Percentiles rank a stretch among this genome's conserved stretches.
Conservation (phyloP, 129 eudicot genomes). For the Artemisia annua region DNA sequence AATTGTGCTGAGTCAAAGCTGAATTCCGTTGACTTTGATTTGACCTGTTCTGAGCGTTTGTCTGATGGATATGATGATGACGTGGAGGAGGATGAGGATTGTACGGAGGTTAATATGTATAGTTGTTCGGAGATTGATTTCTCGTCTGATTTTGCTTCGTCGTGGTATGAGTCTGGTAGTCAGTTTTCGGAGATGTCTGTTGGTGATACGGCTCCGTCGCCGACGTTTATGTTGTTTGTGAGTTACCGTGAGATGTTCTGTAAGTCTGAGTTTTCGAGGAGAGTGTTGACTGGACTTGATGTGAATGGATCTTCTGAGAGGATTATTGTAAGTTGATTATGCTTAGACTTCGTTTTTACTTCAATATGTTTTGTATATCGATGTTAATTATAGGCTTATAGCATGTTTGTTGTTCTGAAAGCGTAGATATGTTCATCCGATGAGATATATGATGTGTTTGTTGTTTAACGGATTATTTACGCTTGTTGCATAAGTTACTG, state of each 20-base stretch:
- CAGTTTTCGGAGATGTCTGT: slow-evolving; percentile 77
- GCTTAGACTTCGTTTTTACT: slow-evolving; percentile 3
- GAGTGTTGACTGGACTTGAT: slow-evolving; percentile 17
- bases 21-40: slow-evolving; percentile 42
- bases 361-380: slow-evolving; percentile 1
- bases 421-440: not conserved
- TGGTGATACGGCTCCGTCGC: slow-evolving; percentile 59
- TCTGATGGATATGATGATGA: slow-evolving; percentile 38
- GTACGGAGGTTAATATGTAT: slow-evolving; percentile 40
- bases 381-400: slow-evolving; percentile 9
- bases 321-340: slow-evolving; percentile 47
- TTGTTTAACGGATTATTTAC: slow-evolving; percentile 1
- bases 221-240: slow-evolving; percentile 61
- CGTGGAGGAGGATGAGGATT: slow-evolving; percentile 29
- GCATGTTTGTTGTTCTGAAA: not conserved
- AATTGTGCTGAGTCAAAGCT: slow-evolving; percentile 39
- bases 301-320: slow-evolving; percentile 34
- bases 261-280: slow-evolving; percentile 39
- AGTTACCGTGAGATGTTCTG: slow-evolving; percentile 51
- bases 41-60: slow-evolving; percentile 71
- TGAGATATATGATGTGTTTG: not conserved
- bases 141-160: slow-evolving; percentile 57
- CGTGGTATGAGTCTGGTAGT: slow-evolving; percentile 80
- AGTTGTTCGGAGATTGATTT: slow-evolving; percentile 44
- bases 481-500: not conserved